Conservation (phyloP, 2,329 filamentous ascomycete genomes). For the Neofusicoccum ribis region DNA sequence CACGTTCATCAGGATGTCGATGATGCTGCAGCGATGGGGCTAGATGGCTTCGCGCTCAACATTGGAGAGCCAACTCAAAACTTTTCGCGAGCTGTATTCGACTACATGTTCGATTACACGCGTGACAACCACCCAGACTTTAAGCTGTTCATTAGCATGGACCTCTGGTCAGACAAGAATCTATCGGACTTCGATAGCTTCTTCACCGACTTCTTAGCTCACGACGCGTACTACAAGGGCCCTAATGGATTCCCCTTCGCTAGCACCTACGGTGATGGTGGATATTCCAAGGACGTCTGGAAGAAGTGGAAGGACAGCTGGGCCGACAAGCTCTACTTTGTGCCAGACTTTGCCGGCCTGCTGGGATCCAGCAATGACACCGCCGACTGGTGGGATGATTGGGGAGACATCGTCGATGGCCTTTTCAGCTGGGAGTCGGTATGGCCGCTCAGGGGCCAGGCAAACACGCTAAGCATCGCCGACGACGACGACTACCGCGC, state of each 20-base stretch:
- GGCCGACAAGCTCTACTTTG: conserved; percentile 29
- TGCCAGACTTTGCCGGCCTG: conserved; percentile 32
- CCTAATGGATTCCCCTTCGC: conserved; percentile 2
- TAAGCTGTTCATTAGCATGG: conserved; percentile 11
- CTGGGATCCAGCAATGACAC: conserved; percentile 32
- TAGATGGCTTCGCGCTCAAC: conserved; percentile 1
- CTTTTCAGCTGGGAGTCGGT: conserved; percentile 42
- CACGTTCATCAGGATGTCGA: conserved; percentile 5
- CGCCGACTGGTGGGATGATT: conserved; percentile 31
- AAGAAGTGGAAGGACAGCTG: not conserved
- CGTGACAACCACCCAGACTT: conserved; percentile 8
- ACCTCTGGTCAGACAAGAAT: not conserved
- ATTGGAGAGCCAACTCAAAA: not conserved
- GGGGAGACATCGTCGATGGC: conserved; percentile 36
- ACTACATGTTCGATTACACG: conserved; percentile 9
- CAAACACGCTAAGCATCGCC: conserved; percentile 21
- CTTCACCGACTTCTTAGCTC: not conserved
- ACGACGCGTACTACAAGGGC: conserved; percentile 2
- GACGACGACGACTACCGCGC: conserved; percentile 27
- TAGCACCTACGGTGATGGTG: not conserved
- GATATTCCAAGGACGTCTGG: not conserved
- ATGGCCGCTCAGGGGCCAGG: conserved; percentile 30
- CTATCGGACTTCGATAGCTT: not conserved
- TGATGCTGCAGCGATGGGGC: not conserved
- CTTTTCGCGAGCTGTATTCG: not conserved